Percentiles rank a stretch among this genome's conserved stretches.
Conservation (phyloP, 2,329 filamentous ascomycete species). For the Metarhizium anisopliae region DNA sequence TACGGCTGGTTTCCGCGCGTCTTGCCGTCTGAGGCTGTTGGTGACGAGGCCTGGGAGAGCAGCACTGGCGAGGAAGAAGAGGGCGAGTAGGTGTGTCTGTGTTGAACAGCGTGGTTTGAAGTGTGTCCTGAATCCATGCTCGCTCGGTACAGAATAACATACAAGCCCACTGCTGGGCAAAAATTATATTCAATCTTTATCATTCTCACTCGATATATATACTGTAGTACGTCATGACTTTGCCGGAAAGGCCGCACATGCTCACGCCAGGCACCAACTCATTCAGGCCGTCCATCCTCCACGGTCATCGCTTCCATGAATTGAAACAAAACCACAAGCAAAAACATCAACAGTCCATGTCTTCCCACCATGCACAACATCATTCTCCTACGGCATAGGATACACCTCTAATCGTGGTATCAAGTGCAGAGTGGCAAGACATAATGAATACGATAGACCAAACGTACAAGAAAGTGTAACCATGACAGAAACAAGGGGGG, state of each 20-base stretch:
- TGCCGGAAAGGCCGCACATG: not conserved
- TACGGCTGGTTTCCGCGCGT: constrained; percentile 48
- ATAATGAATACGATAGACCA: not conserved
- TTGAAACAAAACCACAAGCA: not conserved
- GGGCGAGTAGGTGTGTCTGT: not conserved
- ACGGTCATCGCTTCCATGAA: not conserved
- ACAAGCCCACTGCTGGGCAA: not conserved
- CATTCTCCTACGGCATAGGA: not conserved
- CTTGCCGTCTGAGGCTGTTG: constrained; percentile 34
- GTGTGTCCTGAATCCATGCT: too few relatives aligned
- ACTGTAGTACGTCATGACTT: not conserved
- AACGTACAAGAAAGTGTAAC: not conserved
- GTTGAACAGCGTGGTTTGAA: too few relatives aligned
- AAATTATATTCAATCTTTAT: not conserved
- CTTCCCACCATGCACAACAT: not conserved
- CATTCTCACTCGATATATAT: not conserved
- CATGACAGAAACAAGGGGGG: not conserved
- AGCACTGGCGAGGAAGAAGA: not conserved
- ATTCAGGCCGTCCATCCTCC: not conserved
- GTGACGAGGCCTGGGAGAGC: not conserved
- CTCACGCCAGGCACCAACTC: not conserved
- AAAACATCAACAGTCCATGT: not conserved
- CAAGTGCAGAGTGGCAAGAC: not conserved
- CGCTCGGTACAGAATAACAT: not conserved
- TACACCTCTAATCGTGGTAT: not conserved